Evolutionary conservation across 2,329 filamentous ascomycete species (phyloP).

Genomic region (Colletotrichum zoysiae): DNA sequence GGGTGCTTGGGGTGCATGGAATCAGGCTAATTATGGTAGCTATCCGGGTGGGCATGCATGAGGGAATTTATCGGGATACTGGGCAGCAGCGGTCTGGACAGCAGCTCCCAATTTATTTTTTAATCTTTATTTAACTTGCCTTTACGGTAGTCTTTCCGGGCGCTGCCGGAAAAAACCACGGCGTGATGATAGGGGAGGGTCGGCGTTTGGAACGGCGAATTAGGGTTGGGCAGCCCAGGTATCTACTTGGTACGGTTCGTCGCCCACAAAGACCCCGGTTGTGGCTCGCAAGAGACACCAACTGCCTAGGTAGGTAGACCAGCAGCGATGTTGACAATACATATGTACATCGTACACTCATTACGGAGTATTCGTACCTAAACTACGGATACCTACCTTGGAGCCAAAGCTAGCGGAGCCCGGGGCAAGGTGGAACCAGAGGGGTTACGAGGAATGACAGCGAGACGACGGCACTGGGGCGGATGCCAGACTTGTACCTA

Average conservation of each 20-base stretch:
- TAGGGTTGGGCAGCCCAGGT: slow-evolving; percentile 30
- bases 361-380: no score
- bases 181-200: slow-evolving; percentile 1
- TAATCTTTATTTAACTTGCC: background rate
- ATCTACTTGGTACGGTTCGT: slow-evolving; percentile 12
- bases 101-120: background rate
- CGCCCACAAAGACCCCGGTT: slow-evolving; percentile 9
- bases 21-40: slow-evolving; percentile 39
- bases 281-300: background rate
- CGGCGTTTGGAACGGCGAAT: slow-evolving; percentile 29
- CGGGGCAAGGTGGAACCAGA: slow-evolving; percentile 18
- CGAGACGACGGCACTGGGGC: background rate
- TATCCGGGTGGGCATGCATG: slow-evolving; percentile 37
- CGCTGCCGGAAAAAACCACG: background rate
- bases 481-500: slow-evolving; percentile 1
- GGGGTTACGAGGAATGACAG: slow-evolving; percentile 7
- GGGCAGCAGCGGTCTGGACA: slow-evolving; percentile 32
- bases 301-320: no score
- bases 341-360: background rate
- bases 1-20: slow-evolving; percentile 32
- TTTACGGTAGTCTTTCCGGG: background rate
- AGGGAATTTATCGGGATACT: slow-evolving; percentile 41
- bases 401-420: slow-evolving; percentile 12
- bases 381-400: no score
- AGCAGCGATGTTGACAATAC: slow-evolving; percentile 10